Evolutionary conservation across 2,329 filamentous ascomycete genomes (phyloP).

Genomic region (Gnomoniopsis smithogilvyi): DNA sequence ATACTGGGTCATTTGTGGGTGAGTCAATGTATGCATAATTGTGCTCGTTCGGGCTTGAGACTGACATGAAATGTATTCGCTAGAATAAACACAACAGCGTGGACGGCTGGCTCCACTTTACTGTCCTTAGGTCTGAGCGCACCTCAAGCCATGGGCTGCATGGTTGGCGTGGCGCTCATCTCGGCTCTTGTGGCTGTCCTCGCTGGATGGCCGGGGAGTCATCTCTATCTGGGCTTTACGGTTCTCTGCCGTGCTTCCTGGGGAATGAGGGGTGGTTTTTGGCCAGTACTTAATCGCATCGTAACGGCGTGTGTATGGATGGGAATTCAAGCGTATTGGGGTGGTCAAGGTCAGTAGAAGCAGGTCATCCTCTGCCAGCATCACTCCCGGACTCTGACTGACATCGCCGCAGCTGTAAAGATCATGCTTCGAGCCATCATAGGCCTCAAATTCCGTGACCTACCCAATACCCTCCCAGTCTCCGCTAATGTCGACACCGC

Average conservation of each 20-base stretch:
- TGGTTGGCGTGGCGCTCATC: constrained; percentile 31
- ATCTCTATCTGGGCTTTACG: constrained; percentile 31
- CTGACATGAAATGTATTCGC: background rate
- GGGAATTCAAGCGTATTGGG: constrained; percentile 28
- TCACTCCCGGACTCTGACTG: accelerated
- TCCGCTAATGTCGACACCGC: constrained; percentile 26
- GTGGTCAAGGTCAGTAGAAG: constrained; percentile 21
- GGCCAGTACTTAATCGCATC: constrained; percentile 29
- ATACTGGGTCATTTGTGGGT: constrained; percentile 29
- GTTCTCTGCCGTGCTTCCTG: constrained; percentile 25
- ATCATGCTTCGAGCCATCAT: constrained; percentile 28
- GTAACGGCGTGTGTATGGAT: constrained; percentile 30
- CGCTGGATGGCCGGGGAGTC: constrained; percentile 31
- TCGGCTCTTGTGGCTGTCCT: constrained; percentile 29
- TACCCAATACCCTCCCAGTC: constrained; percentile 23
- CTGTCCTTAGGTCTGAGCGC: constrained; percentile 27
- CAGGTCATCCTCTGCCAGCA: background rate
- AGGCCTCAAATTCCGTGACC: constrained; percentile 24
- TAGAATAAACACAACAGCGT: constrained; percentile 25
- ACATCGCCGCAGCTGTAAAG: constrained; percentile 22
- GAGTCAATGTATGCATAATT: background rate
- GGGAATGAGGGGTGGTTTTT: constrained; percentile 30
- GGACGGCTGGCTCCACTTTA: constrained; percentile 26
- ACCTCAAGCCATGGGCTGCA: constrained; percentile 27
- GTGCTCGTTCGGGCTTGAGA: background rate